Evolutionary conservation across 495 filamentous ascomycete species (phyloP).

Genomic region (Pyrenula massariospora): DNA sequence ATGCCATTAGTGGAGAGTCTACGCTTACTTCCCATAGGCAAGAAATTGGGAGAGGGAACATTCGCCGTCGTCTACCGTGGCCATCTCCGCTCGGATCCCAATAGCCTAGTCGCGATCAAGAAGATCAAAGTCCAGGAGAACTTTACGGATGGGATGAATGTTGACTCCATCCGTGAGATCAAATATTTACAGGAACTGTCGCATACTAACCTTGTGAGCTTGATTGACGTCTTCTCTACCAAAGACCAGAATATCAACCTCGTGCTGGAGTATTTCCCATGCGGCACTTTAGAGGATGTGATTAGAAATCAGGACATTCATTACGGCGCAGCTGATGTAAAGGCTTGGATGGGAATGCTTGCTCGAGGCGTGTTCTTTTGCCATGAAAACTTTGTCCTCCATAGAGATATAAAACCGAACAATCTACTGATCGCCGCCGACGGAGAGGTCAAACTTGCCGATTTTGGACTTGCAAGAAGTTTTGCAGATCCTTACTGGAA

Average conservation of each 20-base stretch:
- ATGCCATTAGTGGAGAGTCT: conserved; percentile 3
- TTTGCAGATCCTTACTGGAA: conserved; percentile 77
- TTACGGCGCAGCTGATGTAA: conserved; percentile 76
- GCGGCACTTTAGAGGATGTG: conserved; percentile 85
- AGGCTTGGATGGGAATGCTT: conserved; percentile 98
- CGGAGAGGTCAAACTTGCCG: conserved; percentile 87
- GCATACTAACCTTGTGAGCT: conserved; percentile 88
- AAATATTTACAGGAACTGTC: conserved; percentile 90
- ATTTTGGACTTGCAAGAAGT: conserved; percentile 87
- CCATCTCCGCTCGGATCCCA: conserved; percentile 56
- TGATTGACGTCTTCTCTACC: conserved; percentile 83
- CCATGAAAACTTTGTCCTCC: conserved; percentile 85
- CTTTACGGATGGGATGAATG: conserved; percentile 70
- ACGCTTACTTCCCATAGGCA: conserved; percentile 37
- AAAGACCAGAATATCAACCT: conserved; percentile 91
- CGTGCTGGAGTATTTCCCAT: conserved; percentile 84
- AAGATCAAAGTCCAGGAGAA: conserved; percentile 77
- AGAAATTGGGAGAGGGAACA: conserved; percentile 89
- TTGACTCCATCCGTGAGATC: conserved; percentile 91
- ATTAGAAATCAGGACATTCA: conserved; percentile 73
- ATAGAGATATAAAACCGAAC: conserved; percentile 99
- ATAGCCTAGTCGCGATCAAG: conserved; percentile 78
- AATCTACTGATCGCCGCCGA: conserved; percentile 89
- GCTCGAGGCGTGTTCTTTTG: conserved; percentile 91
- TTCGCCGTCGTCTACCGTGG: conserved; percentile 93